These are phyloP conservation scores for Corchorus olitorius DNA, from an alignment of 345 rosid species.

Conservation along the genomic window DNA sequence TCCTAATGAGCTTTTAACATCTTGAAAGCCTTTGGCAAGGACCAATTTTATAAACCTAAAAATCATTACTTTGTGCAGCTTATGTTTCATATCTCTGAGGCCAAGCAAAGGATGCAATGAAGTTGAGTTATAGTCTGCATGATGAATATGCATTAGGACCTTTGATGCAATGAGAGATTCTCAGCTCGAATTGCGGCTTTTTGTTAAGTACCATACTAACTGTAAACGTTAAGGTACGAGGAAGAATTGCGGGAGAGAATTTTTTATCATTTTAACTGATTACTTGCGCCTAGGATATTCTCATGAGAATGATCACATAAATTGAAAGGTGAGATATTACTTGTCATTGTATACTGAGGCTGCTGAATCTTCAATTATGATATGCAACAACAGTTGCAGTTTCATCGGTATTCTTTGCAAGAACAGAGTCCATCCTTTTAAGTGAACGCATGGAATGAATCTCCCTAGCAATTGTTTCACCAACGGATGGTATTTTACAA, in stretches of 20 bases:
- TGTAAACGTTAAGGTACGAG: not conserved
- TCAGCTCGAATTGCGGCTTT: not conserved
- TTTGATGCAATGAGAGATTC: not conserved
- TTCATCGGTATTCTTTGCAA: not conserved
- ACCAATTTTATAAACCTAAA: not conserved
- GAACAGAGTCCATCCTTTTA: not conserved
- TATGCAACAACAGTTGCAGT: not conserved
- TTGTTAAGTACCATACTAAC: not conserved
- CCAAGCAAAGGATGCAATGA: conserved; percentile 40
- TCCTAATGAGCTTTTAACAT: not conserved
- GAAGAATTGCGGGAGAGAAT: not conserved
- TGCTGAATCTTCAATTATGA: not conserved
- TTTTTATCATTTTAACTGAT: not conserved
- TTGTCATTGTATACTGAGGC: not conserved
- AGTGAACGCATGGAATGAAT: not conserved
- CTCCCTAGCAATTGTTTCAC: too few species aligned
- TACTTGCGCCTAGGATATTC: too few species aligned
- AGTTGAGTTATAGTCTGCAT: conserved; percentile 26
- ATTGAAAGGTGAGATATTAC: not conserved
- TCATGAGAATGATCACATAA: not conserved
- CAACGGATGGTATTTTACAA: too few species aligned
- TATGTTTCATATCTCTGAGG: conserved; percentile 63
- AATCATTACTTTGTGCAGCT: conserved; percentile 47
- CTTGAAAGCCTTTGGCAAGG: not conserved
- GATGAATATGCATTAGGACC: not conserved